A percentile compares a stretch with the other conserved stretches of the same genome.
Conservation (phyloP, 257 asterid species). For the Hygrophila difformis region DNA sequence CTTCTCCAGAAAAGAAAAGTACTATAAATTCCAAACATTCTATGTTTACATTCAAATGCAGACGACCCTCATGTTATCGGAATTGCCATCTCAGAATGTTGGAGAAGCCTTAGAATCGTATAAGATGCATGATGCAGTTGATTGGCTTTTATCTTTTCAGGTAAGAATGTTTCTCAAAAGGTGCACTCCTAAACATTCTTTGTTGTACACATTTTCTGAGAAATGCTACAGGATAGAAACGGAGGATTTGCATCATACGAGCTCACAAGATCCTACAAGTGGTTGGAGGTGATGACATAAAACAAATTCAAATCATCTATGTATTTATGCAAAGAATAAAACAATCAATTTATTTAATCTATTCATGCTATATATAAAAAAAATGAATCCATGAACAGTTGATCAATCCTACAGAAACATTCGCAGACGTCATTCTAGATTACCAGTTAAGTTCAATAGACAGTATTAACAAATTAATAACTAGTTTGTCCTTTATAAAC, state of each 20-base stretch:
- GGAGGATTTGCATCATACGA: conserved; percentile 84
- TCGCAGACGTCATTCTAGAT: conserved; percentile 65
- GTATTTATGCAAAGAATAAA: not conserved
- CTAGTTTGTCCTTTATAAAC: too few relatives aligned
- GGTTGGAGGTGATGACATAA: conserved; percentile 50
- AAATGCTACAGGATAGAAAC: conserved; percentile 39
- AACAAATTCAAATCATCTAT: not conserved
- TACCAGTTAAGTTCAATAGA: conserved; percentile 50
- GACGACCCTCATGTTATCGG: conserved; percentile 49
- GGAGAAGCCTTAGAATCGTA: conserved; percentile 39
- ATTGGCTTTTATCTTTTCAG: conserved; percentile 59
- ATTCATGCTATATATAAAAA: too few relatives aligned
- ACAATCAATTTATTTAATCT: not conserved
- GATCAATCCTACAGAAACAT: conserved; percentile 67
- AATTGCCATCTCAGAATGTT: conserved; percentile 29
- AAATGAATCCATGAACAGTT: conserved; percentile 39
- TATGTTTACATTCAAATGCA: conserved; percentile 14
- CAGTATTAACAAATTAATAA: too few relatives aligned
- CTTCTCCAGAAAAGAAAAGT: not conserved
- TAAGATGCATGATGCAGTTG: conserved; percentile 42
- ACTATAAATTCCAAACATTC: too few relatives aligned
- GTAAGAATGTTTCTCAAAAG: conserved; percentile 15
- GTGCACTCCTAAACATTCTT: too few relatives aligned
- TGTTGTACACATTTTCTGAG: too few relatives aligned
- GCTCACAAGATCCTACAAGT: conserved; percentile 63